Conservation (phyloP, 495 filamentous ascomycete species). For the Penicillium desertorum region DNA sequence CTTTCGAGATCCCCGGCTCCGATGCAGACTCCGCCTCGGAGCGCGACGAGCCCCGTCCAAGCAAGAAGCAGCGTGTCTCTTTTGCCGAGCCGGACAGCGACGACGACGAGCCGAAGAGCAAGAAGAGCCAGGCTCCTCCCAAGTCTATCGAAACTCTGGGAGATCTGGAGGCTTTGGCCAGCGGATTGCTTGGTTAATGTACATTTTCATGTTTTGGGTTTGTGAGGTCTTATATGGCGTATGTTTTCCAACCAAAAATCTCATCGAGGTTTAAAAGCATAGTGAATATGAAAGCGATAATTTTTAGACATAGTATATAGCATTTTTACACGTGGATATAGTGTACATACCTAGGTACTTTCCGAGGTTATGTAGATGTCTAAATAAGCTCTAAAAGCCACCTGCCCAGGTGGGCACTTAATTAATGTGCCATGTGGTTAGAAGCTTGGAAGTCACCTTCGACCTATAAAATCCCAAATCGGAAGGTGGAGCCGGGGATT, state of each 20-base stretch:
- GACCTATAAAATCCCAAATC: background rate
- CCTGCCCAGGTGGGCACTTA: background rate
- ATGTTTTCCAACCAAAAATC: conserved; percentile 4
- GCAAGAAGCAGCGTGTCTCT: conserved; percentile 47
- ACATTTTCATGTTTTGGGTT: conserved; percentile 12
- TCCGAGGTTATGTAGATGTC: background rate
- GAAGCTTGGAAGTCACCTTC: background rate
- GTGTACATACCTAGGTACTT: no score
- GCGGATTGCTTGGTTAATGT: conserved; percentile 66
- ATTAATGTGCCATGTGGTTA: background rate
- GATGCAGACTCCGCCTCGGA: conserved; percentile 34
- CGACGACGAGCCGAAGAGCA: conserved; percentile 42
- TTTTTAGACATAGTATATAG: background rate
- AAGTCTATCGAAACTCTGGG: conserved; percentile 74
- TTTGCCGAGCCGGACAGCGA: conserved; percentile 38
- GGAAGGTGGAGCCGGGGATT: conserved; percentile 14
- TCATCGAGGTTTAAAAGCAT: conserved; percentile 23
- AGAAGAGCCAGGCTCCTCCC: conserved; percentile 48
- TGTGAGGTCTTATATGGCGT: conserved; percentile 13
- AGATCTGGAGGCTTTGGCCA: conserved; percentile 85
- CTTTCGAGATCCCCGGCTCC: conserved; percentile 24
- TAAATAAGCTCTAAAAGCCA: background rate
- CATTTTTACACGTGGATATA: no score
- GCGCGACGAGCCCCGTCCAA: conserved; percentile 28
- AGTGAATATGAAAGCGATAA: conserved; percentile 16